These are phyloP conservation scores for Penicillium silybi DNA, from an alignment of 495 filamentous ascomycete species.

Conservation along the genomic window DNA sequence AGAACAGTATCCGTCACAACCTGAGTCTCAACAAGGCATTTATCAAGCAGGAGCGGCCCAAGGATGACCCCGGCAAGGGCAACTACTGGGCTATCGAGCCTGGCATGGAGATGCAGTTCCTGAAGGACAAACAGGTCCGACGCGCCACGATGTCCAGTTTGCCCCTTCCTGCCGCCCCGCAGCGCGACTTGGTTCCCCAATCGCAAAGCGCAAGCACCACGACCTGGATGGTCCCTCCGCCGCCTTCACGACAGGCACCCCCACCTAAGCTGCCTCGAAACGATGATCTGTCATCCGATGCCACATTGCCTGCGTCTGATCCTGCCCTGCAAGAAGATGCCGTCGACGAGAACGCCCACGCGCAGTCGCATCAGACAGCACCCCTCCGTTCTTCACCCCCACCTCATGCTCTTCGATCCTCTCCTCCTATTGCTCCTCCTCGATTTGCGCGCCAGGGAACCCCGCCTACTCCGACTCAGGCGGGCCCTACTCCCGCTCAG, in stretches of 20 bases:
- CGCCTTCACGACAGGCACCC: constrained; percentile 20
- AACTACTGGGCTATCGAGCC: constrained; percentile 93
- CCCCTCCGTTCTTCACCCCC: constrained; percentile 55
- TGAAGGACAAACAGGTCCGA: constrained; percentile 73
- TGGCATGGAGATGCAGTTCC: constrained; percentile 83
- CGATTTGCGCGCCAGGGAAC: constrained; percentile 63
- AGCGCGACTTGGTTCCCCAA: constrained; percentile 28
- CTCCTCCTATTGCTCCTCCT: constrained; percentile 74
- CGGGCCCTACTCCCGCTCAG: constrained; percentile 48
- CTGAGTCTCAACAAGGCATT: constrained; percentile 98
- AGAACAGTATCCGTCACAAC: constrained; percentile 98
- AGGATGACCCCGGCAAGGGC: constrained; percentile 97
- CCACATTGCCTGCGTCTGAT: constrained; percentile 88
- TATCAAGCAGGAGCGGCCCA: constrained; percentile 90
- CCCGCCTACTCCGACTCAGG: constrained; percentile 66
- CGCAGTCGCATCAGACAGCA: constrained; percentile 27
- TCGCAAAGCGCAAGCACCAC: constrained; percentile 30
- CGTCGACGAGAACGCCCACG: constrained; percentile 43
- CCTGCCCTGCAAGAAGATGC: constrained; percentile 63
- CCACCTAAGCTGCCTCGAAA: constrained; percentile 22
- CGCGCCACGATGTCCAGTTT: constrained; percentile 50
- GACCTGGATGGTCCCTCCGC: constrained; percentile 40
- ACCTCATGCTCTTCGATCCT: constrained; percentile 71
- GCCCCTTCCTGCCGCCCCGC: constrained; percentile 36
- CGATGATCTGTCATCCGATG: constrained; percentile 81